These are phyloP conservation scores for Phytopythium oedochilum DNA, from an alignment of 352 stramenopile genomes.

Conservation along the genomic window DNA sequence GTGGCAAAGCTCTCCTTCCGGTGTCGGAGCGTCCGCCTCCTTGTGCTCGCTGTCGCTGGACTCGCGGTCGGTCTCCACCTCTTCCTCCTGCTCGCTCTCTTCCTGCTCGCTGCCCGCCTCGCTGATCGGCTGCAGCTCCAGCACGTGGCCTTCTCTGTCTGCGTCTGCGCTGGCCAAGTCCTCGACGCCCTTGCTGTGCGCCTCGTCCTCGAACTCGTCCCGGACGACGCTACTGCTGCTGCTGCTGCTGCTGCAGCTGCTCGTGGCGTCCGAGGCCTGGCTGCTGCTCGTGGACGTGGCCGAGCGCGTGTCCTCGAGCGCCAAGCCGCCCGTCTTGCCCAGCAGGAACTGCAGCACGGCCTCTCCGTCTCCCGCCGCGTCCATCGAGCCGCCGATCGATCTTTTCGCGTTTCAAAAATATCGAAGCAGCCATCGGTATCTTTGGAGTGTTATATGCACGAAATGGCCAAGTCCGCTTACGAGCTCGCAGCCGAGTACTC, in stretches of 20 bases:
- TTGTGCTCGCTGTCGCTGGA: not conserved
- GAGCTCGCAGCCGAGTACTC: too few species aligned
- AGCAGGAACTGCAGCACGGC: constrained; percentile 7
- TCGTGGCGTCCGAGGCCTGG: not conserved
- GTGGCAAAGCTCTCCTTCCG: not conserved
- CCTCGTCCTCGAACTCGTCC: not conserved
- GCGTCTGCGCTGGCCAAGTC: not conserved
- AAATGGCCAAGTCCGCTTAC: too few species aligned
- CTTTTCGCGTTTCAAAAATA: too few species aligned
- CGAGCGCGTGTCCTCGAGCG: constrained; percentile 3
- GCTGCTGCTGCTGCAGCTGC: not conserved
- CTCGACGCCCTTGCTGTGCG: not conserved
- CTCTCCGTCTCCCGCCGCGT: constrained; percentile 1
- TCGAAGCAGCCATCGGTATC: too few species aligned
- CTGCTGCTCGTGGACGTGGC: constrained; percentile 3
- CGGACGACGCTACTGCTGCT: too few species aligned
- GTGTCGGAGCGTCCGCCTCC: not conserved
- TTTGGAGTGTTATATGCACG: too few species aligned
- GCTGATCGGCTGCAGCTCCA: not conserved
- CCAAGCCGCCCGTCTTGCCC: not conserved
- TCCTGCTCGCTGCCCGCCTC: not conserved
- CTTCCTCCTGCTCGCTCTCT: not conserved
- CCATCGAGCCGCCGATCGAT: too few species aligned
- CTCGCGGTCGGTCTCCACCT: constrained; percentile 1
- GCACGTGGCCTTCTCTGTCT: not conserved